Base-by-base conservation (phyloP, 257 asterid species). In the Nicotiana otophora region DNA sequence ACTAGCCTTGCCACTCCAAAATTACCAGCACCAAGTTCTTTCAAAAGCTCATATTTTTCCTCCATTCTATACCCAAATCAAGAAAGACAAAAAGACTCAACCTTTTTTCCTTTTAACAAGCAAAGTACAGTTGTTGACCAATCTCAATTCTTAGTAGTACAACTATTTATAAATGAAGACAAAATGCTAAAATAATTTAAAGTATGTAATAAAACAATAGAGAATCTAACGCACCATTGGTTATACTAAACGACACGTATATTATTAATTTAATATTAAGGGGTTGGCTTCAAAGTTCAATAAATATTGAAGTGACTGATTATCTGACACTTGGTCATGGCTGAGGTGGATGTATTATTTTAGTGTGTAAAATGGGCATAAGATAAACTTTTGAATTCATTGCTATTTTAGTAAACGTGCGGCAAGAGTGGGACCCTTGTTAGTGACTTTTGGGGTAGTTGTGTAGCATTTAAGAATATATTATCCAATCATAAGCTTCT, bases 1-100 rank as follows among this genome's bases (percentile, higher is more conserved):
- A 88, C 88, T 68, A 88, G 78, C 84, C 89, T 88, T 31, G 91
- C 91, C 30, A 88, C 89, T 2, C 89, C 91, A 57, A 88, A 88
- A 72, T 88, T 88, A 36, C 91, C 91, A 70, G 89, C 77, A 61
- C 91, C 91, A 81, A 88, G 87, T 61, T 86, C 80, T 72, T 88
- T 88, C 87, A 88, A 78, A 55, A 86, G 87, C 84, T 88, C 91
- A 70, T 88, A 88, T 36, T 80, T 86, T 72, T 81, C 91, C 84
- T 88, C 91, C 91, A 88, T 88, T 46, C 28, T 80, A 77, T 64
- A n/a, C 15, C 31, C 48, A 20, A 54, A 51, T 48, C 53, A 17
- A 33, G 17, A 48, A 5, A 33, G 46, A 34, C 19, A 30, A 46
- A 16, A 64, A 9, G 51, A 74, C 68, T 6, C 58, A 7, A 28